Base-by-base conservation (phyloP, 495 filamentous ascomycete species). In the Annulohypoxylon nitens region DNA sequence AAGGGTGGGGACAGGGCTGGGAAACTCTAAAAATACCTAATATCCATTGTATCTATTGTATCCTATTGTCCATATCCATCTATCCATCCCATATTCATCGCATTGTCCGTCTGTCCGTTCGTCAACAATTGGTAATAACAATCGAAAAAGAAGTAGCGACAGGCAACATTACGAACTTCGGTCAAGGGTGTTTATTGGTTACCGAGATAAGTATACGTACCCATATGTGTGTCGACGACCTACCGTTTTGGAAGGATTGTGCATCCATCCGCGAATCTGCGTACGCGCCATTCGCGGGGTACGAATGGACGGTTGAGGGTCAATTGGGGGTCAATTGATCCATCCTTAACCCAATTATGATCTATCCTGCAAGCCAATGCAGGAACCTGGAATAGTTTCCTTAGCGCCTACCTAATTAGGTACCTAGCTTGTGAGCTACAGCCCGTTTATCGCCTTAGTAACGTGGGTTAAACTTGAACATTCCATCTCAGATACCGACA, bases 11-110 rank as follows among this genome's bases (percentile, higher is more conserved):
- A 47, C 43, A 30, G 12, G 12, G 41, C 20, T 34, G 4, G 20
- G 23, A 39, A 67, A 60, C 64, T 60, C 64, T 67, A 67, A 67
- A 67, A 60, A 67, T 67, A 60, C 43, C 18, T 23, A 30, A 16
- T 43, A 23, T 58, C 18, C 39, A 43, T 43, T 43, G 39, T 43
- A n/a, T 43, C 8, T 12, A 12, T 10, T 10, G 36, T 39, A 11
- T 39, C 36, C 39, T 43, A 43, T 43, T n/a, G 12, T 6, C 30
- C 3, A 30, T n/a, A 43, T 43, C 39, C 39, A 43, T 39, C 36
- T n/a, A 43, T 43, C 39, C 39, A 43, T 39, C 36, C 30, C 30
- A 30, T 4, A 12, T 39, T 1, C 4, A n/a, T 43, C 14, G 39
- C 12, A 43, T 43, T 43, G 39, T 43, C 39, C 39, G 12, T 14